phyloP scores from a whole-genome alignment of 2,329 filamentous ascomycete genomes.

The Beauveria medogensis region DNA sequence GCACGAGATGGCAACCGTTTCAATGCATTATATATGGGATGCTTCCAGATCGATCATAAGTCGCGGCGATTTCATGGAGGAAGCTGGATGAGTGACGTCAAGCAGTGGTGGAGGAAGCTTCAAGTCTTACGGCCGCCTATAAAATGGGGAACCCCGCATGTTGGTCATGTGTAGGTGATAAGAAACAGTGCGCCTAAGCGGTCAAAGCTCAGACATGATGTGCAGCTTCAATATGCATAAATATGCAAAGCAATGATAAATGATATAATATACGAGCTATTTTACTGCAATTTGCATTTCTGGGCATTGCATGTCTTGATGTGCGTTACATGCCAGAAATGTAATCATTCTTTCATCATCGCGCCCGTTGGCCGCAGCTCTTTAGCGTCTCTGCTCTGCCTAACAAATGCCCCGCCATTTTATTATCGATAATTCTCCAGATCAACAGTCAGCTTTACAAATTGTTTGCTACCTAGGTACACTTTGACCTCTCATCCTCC shows the following conservation, averaged over 20 bases:
- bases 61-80: not conserved
- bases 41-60: not conserved
- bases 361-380: not conserved
- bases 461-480: not conserved
- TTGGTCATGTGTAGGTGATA: no score
- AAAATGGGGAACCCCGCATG: not conserved
- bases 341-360: not conserved
- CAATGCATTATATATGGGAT: not conserved
- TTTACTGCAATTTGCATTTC: not conserved
- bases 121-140: not conserved
- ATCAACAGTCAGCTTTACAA: not conserved
- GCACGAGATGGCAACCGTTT: not conserved
- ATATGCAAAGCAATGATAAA: no score
- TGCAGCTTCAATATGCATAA: not conserved
- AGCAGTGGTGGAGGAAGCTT: not conserved
- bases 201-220: not conserved
- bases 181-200: no score
- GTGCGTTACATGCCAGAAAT: not conserved
- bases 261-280: no score
- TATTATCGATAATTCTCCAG: constrained; percentile 3
- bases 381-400: constrained; percentile 8
- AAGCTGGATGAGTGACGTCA: not conserved
- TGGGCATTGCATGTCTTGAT: no score
- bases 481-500: not conserved
- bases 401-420: constrained; percentile 7